Conservation (phyloP, 179 eudicot species). For the Beta corolliflora region DNA sequence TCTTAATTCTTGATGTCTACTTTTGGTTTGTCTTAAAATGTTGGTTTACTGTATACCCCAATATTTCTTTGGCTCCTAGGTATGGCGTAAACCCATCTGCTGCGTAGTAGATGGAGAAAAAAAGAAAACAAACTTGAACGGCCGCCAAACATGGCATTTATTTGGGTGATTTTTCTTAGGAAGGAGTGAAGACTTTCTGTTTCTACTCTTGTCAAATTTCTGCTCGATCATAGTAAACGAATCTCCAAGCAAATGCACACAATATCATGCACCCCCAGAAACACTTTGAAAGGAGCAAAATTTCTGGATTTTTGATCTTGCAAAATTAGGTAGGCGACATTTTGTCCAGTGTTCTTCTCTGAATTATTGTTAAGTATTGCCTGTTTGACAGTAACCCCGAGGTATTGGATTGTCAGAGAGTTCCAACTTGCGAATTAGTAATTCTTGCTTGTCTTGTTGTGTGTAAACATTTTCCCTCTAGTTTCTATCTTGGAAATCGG, state of each 20-base stretch:
- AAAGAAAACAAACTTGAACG: neutral
- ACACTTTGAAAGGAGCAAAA: neutral
- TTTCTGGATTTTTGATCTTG: neutral
- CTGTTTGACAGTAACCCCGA: neutral
- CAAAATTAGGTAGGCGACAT: neutral
- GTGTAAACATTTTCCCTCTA: neutral
- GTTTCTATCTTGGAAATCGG: neutral
- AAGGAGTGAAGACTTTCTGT: constrained; percentile 8
- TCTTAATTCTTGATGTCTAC: neutral
- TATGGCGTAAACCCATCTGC: neutral
- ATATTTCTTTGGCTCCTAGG: neutral
- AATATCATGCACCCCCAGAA: neutral
- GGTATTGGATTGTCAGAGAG: constrained; percentile 8
- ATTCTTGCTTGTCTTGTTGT: neutral
- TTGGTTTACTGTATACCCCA: too few species aligned
- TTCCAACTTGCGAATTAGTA: neutral
- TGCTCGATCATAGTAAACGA: constrained; percentile 11
- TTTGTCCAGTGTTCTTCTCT: neutral
- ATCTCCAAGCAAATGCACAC: constrained; percentile 16
- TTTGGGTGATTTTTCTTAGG: constrained; percentile 13
- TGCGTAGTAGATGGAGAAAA: neutral
- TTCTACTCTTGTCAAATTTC: constrained; percentile 7
- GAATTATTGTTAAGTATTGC: neutral
- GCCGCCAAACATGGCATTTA: neutral
- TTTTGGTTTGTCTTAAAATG: neutral